Percentiles rank a stretch among this genome's conserved stretches.
Evolutionary conservation across 441 rosid species (phyloP).

Genomic region (Gossypium davidsonii): DNA sequence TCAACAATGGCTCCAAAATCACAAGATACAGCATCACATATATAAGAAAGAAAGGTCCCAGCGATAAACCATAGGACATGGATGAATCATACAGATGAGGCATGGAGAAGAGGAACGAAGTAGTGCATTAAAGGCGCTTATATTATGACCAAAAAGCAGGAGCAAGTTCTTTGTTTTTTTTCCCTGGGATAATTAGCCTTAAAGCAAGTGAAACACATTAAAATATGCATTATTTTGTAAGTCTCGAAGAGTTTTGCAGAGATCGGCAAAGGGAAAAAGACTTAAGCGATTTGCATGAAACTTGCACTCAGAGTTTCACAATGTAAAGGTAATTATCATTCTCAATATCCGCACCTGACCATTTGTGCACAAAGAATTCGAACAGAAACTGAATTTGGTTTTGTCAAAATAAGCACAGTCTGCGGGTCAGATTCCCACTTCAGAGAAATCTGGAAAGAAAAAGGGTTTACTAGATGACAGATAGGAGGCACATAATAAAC

Average conservation of each 20-base stretch:
- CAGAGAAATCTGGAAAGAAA: constrained; percentile 72
- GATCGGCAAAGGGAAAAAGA: not conserved
- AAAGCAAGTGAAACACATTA: not conserved
- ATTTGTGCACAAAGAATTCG: constrained; percentile 69
- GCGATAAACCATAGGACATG: not conserved
- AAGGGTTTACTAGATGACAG: constrained; percentile 24
- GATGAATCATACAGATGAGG: not conserved
- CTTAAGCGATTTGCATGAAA: not conserved
- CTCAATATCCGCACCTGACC: constrained; percentile 56
- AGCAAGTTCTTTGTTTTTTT: not conserved
- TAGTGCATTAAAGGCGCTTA: not conserved
- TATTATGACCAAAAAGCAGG: not conserved
- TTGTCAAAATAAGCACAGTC: constrained; percentile 79
- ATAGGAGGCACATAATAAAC: constrained; percentile 13
- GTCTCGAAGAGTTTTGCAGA: not conserved
- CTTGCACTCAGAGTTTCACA: not conserved
- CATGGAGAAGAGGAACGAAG: not conserved
- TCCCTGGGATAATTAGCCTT: not conserved
- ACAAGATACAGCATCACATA: not conserved
- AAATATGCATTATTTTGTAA: not conserved
- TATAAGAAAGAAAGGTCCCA: not conserved
- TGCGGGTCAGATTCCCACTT: constrained; percentile 90
- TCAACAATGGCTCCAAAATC: not conserved
- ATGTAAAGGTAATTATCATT: not conserved
- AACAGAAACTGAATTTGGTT: constrained; percentile 86